A percentile compares a stretch with the other conserved stretches of the same genome.
phyloP scores from a whole-genome alignment of 2,329 filamentous ascomycete genomes.

The Dothistroma pini region DNA sequence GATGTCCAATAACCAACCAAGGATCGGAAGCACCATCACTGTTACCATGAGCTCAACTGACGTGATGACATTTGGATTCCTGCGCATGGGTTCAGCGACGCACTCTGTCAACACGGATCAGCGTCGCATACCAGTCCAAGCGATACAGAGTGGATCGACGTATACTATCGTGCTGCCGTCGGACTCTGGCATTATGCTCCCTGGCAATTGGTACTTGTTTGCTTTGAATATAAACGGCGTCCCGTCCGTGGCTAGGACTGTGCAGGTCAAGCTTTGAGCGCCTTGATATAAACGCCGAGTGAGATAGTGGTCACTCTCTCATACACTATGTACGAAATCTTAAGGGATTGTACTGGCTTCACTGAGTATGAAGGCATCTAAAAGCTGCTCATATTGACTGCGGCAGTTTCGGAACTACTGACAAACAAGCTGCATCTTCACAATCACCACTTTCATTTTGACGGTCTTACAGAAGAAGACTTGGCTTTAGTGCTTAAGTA shows the following conservation, averaged over 20 bases:
- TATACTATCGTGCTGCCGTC: conserved; percentile 45
- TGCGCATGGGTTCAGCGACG: conserved; percentile 51
- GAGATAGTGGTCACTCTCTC: too few relatives aligned
- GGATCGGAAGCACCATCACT: conserved; percentile 30
- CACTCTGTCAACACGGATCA: conserved; percentile 59
- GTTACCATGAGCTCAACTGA: conserved; percentile 26
- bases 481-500: too few relatives aligned
- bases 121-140: conserved; percentile 48
- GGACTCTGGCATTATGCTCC: conserved; percentile 50
- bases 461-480: too few relatives aligned
- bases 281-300: too few relatives aligned
- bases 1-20: conserved; percentile 30
- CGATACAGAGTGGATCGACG: conserved; percentile 26
- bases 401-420: too few relatives aligned
- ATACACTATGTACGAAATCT: too few relatives aligned
- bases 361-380: too few relatives aligned
- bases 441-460: too few relatives aligned
- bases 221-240: conserved; percentile 43
- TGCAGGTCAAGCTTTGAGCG: not conserved
- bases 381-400: too few relatives aligned
- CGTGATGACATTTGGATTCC: conserved; percentile 37
- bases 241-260: conserved; percentile 46
- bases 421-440: too few relatives aligned
- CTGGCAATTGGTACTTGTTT: conserved; percentile 56
- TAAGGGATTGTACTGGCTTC: too few relatives aligned